Evolutionary conservation across 106 monocot genomes (phyloP).

Genomic region (Dendrobium catenatum): DNA sequence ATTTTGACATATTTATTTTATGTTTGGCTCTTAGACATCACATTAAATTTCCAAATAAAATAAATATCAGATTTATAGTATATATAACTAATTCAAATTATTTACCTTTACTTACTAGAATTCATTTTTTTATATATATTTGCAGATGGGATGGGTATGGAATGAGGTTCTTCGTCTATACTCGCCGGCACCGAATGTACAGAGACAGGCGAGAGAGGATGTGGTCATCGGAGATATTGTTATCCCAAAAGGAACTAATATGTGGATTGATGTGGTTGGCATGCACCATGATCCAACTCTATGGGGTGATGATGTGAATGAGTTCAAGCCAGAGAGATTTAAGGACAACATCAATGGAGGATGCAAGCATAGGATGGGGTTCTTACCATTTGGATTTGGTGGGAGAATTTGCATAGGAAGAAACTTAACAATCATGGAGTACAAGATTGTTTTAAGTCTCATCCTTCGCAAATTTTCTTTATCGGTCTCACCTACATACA

Average conservation of each 20-base stretch:
- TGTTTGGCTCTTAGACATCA: no score
- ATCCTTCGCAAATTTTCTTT: slow-evolving; percentile 43
- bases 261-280: slow-evolving; percentile 60
- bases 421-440: slow-evolving; percentile 56
- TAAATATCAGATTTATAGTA: no score
- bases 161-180: slow-evolving; percentile 63
- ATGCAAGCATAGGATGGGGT: slow-evolving; percentile 72
- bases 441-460: slow-evolving; percentile 50
- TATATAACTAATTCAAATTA: no score
- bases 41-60: no score
- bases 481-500: slow-evolving; percentile 36
- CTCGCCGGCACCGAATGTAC: slow-evolving; percentile 52
- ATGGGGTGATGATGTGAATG: slow-evolving; percentile 68
- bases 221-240: slow-evolving; percentile 24
- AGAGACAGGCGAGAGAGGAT: slow-evolving; percentile 61
- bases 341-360: slow-evolving; percentile 26
- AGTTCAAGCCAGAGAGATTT: slow-evolving; percentile 82
- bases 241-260: slow-evolving; percentile 68
- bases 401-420: slow-evolving; percentile 61
- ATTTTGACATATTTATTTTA: no score
- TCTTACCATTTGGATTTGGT: slow-evolving; percentile 67
- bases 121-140: neutral
- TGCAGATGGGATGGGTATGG: slow-evolving; percentile 72
- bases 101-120: no score
- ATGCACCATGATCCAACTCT: slow-evolving; percentile 69